Evolutionary conservation across 768 basidiomycete species (phyloP), one percentile per base, ranked within the genome.

Genomic region (Macrolepiota fuliginosa): DNA sequence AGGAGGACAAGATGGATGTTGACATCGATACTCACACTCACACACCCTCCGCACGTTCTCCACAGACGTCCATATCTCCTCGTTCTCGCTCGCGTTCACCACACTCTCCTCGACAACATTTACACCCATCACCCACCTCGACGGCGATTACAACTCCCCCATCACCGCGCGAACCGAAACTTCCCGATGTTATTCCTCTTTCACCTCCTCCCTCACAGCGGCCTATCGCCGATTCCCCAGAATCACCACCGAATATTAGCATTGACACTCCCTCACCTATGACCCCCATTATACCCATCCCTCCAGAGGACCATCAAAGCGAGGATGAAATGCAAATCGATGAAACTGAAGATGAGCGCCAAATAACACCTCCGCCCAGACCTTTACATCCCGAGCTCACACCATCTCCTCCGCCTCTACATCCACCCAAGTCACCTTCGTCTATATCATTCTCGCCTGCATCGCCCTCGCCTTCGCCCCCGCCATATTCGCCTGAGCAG

Each of bases 151-250:
- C 52, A 1, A 58, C 55, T 1, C 54, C 62, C 1, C 56, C 56
- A 9, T 57, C 62, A 13, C 62, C 62, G 24, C 54, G 54, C 25
- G 56, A 45, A 15, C 40, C 54, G 2, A 62, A 57, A 37, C 35
- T 57, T 2, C 61, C 61, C 2, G 61, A 55, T 62, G 54, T 62
- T 1, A 19, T 53, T 9, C 51, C 58, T 5, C 7, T 40, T 17
- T 40, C 39, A 40, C 47, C 13, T 35, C 56, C 56, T 7, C 22
- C n/a, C 24, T 15, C 40, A 17, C 37, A 7, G 24, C 9, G 19
- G n/a, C 56, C 55, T 12, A 42, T 66, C 11, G 58, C 57, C 35
- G 64, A 64, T 22, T 64, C 59, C 2, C 56, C 52, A 39, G 56
- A 12, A 62, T 70, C 45, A 40, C 65, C 42, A 47, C 64, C 19